Base-by-base conservation (phyloP, 75 land plant species). In the Picea sitchensis region DNA sequence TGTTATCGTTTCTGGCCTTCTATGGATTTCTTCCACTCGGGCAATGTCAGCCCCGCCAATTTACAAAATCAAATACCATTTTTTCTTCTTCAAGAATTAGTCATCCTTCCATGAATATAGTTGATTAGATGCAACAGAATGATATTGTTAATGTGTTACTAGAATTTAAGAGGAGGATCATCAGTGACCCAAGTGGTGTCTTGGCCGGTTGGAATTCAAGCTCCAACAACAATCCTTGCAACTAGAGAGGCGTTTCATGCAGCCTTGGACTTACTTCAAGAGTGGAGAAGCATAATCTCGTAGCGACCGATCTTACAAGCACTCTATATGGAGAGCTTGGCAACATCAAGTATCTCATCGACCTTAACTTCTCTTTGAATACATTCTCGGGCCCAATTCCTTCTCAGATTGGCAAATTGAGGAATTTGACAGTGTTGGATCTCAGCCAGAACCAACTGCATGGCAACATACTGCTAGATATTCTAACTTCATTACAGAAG, bases 341-440 rank as follows among this genome's bases (percentile, higher is more conserved):
- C 36, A 77, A 59, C 0, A 58, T 84, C 17, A 60, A 18, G 5
- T 34, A 51, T 26, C 83, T 84, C 13, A 32, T 32, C 12, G 47
- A 77, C 18, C 56, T 84, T 36, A 77, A 81, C 56, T 18, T 86
- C 1, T 47, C 79, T 14, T 8, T 62, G 17, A 83, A 83, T 71
- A 31, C 51, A 57, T 36, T 85, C 61, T 26, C 18, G 8, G 61
- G 72, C 20, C 78, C 71, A 32, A 71, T 41, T 61, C 68, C 68
- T 21, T 65, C 38, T 0, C 36, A 65, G 15, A 14, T 65, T 30
- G 38, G 17, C 4, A 65, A 14, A 30, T 21, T 65, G 15, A 65
- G 4, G 14, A 14, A 31, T 63, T 31, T 64, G 30, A 64, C 5
- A 3, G 9, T n/a, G 15, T 56, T 78, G 73, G 84, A 78, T 68